Conservation (phyloP, 345 rosid genomes). For the Crucihimalaya himalaica region DNA sequence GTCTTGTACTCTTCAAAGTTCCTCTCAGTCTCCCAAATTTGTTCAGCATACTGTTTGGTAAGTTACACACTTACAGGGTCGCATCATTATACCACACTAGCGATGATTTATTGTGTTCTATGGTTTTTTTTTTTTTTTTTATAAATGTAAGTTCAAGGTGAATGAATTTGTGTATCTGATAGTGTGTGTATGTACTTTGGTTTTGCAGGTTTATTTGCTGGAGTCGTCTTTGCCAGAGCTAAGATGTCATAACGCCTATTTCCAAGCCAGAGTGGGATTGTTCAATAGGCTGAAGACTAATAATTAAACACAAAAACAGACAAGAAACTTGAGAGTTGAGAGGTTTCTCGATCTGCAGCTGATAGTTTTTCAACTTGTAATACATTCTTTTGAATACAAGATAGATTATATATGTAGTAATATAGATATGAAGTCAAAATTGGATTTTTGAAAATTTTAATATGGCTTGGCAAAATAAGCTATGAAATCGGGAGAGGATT, state of each 20-base stretch:
- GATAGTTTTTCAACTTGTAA: conserved; percentile 20
- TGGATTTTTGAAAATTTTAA: background rate
- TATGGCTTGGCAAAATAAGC: background rate
- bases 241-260: conserved; percentile 69
- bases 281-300: conserved; percentile 14
- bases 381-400: conserved; percentile 4
- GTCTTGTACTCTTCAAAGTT: conserved; percentile 73
- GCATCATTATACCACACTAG: background rate
- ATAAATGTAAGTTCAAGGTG: background rate
- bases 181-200: background rate
- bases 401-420: conserved; percentile 4
- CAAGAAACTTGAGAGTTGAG: conserved; percentile 1
- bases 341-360: conserved; percentile 12
- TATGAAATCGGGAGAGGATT: background rate
- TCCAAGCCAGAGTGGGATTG: conserved; percentile 5
- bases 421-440: background rate
- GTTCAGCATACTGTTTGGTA: conserved; percentile 91
- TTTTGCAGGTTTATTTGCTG: conserved; percentile 79
- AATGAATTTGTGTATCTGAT: background rate
- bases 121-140: background rate
- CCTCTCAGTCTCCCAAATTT: conserved; percentile 72
- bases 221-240: conserved; percentile 79
- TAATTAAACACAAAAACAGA: conserved; percentile 8
- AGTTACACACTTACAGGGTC: conserved; percentile 18
- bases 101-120: background rate